Percentiles rank a stretch among this genome's conserved stretches.
phyloP scores from a whole-genome alignment of 2,329 filamentous ascomycete species.

The Fusarium buharicum region DNA sequence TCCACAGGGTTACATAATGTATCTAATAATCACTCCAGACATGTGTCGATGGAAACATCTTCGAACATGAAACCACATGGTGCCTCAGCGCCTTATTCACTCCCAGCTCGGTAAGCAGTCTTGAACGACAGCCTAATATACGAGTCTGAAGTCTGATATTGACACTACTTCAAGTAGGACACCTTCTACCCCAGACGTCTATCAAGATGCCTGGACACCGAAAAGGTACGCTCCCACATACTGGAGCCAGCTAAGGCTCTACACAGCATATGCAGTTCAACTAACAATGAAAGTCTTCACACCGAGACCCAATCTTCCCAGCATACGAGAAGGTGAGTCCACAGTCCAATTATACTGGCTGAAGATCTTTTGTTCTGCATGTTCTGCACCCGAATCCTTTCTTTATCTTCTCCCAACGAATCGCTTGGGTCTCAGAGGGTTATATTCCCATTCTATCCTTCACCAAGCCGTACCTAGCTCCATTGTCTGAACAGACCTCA shows the following conservation, averaged over 20 bases:
- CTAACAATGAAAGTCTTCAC: slow-evolving; percentile 24
- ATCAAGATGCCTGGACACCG: slow-evolving; percentile 35
- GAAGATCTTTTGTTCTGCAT: not conserved
- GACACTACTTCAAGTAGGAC: slow-evolving; percentile 33
- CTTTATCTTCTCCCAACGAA: too few relatives aligned
- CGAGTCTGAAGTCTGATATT: slow-evolving; percentile 5
- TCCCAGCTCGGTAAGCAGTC: slow-evolving; percentile 43
- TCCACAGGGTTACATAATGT: slow-evolving; percentile 26
- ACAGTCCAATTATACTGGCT: not conserved
- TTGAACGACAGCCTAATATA: not conserved
- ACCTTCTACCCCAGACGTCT: slow-evolving; percentile 35
- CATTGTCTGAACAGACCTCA: not conserved
- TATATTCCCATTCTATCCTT: not conserved
- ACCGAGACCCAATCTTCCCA: slow-evolving; percentile 34
- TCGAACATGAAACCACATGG: slow-evolving; percentile 24
- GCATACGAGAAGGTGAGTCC: slow-evolving; percentile 38
- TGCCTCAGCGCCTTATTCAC: slow-evolving; percentile 32
- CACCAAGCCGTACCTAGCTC: too few relatives aligned
- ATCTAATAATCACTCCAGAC: slow-evolving; percentile 44
- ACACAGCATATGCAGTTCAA: not conserved
- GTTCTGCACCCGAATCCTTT: too few relatives aligned
- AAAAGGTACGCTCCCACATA: slow-evolving; percentile 32
- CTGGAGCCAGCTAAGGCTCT: not conserved
- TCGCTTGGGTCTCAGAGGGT: too few relatives aligned
- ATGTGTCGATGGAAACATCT: slow-evolving; percentile 48